Evolutionary conservation across 2,329 filamentous ascomycete genomes (phyloP), one percentile per base, ranked within the genome.

Genomic region (Chrysosporium keratinophilum): DNA sequence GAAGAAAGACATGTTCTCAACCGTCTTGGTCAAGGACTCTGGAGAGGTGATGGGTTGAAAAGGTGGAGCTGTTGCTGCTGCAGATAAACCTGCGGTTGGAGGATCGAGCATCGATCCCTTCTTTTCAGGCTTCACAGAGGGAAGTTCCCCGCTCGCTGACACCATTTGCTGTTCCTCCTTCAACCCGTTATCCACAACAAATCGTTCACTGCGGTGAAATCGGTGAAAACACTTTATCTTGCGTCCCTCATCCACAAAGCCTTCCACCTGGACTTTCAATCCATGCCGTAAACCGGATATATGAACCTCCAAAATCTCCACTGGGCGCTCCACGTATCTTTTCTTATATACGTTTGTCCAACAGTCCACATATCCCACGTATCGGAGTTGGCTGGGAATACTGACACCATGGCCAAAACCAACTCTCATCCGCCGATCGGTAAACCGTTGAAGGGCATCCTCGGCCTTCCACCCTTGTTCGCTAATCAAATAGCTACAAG

Each of bases 351-450:
- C 71, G 52, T 81, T 81, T 1, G 87, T 79, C 91, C 91, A 96
- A 11, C 86, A 80, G 63, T 95, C 86, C 9, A 96, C 87, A 65
- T 98, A 98, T 31, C 78, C 77, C 15, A 98, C 77, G 80, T 87
- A 96, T 9, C 93, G 79, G 56, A 94, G 69, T 69, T 98, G 93
- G 60, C 88, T 95, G 0, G 90, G 89, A 45, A 98, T 98, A 34
- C 87, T 93, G 20, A 98, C 85, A 3, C 93, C 93, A 1, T 83
- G 79, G 1, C 91, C 93, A 65, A 96, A 97, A 15, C 84, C 83
- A 2, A 87, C 85, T 47, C 89, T 76, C 93, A 98, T 98, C 28
- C 93, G 79, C 49, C 88, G 75, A 63, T 89, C 82, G 0, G 93
- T 98, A 63, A 87, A 87, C 15, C 80, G 71, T 54, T 78, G 72